Conservation (phyloP, 2,329 filamentous ascomycete species). For the Beauveria sp. region DNA sequence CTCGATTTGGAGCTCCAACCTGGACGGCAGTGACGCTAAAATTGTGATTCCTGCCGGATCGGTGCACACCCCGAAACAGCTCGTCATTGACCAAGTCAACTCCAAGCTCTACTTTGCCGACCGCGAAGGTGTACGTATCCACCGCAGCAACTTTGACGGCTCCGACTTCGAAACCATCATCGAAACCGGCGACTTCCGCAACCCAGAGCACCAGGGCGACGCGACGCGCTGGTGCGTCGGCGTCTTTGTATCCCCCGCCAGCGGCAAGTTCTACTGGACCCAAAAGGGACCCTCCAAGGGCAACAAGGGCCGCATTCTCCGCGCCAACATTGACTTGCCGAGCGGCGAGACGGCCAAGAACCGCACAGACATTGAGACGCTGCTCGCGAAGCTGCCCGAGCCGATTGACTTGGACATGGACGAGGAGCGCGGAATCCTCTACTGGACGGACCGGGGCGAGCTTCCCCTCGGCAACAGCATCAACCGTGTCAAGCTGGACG, state of each 20-base stretch:
- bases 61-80: conserved; percentile 42
- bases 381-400: conserved; percentile 42
- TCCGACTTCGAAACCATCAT: conserved; percentile 32
- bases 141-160: conserved; percentile 33
- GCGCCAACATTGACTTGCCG: conserved; percentile 35
- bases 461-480: conserved; percentile 46
- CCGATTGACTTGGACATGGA: conserved; percentile 52
- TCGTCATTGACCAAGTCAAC: conserved; percentile 23
- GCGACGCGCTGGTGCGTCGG: conserved; percentile 46
- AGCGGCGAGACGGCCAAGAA: conserved; percentile 23
- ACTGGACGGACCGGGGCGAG: conserved; percentile 56
- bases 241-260: conserved; percentile 35
- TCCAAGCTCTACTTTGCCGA: conserved; percentile 35
- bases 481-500: conserved; percentile 24
- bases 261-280: conserved; percentile 49
- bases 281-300: conserved; percentile 50
- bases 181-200: conserved; percentile 22
- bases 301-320: conserved; percentile 43
- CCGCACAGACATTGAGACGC: conserved; percentile 33
- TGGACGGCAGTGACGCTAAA: conserved; percentile 39
- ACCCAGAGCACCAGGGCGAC: conserved; percentile 22
- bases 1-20: conserved; percentile 33
- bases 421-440: conserved; percentile 34
- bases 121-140: conserved; percentile 34
- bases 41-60: conserved; percentile 35